These are phyloP conservation scores for Candida silvatica DNA, from an alignment of 805 yeast species.

Conservation along the genomic window DNA sequence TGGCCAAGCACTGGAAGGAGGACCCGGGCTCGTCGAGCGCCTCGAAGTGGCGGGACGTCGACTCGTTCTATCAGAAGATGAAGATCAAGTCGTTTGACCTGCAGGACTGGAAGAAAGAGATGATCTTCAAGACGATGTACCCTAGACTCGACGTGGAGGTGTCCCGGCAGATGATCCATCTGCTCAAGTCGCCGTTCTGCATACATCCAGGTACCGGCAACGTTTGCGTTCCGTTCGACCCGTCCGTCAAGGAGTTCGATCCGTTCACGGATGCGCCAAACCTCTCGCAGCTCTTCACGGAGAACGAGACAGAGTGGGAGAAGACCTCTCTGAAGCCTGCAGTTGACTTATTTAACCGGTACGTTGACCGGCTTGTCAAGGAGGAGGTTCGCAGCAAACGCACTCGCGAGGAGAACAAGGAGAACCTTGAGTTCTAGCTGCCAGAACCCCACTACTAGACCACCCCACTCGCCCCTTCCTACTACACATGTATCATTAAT, in stretches of 20 bases:
- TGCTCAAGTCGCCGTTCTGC: slow-evolving; percentile 93
- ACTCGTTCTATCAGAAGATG: slow-evolving; percentile 34
- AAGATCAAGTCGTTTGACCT: slow-evolving; percentile 31
- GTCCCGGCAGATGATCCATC: slow-evolving; percentile 80
- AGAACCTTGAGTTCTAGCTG: slow-evolving; percentile 16
- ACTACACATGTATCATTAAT: no score
- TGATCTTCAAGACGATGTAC: slow-evolving; percentile 71
- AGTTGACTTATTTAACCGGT: slow-evolving; percentile 54
- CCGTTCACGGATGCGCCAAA: slow-evolving; percentile 74
- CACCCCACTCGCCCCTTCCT: no score
- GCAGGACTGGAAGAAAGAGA: slow-evolving; percentile 68
- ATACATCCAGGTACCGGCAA: slow-evolving; percentile 94
- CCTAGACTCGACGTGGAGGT: slow-evolving; percentile 94
- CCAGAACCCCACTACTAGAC: no score
- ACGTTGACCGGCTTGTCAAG: slow-evolving; percentile 47
- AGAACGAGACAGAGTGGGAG: slow-evolving; percentile 53
- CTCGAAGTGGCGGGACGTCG: slow-evolving; percentile 76
- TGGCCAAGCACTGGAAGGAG: slow-evolving; percentile 51
- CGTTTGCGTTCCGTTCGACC: slow-evolving; percentile 84
- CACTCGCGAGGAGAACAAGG: slow-evolving; percentile 21
- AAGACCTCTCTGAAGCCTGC: slow-evolving; percentile 66
- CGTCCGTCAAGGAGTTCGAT: slow-evolving; percentile 46
- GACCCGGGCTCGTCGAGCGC: slow-evolving; percentile 43
- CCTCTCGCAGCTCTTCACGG: slow-evolving; percentile 51
- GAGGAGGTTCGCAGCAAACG: slow-evolving; percentile 41